phyloP scores from a whole-genome alignment of 2,329 filamentous ascomycete genomes.

The Chaetomiaceae sp. region DNA sequence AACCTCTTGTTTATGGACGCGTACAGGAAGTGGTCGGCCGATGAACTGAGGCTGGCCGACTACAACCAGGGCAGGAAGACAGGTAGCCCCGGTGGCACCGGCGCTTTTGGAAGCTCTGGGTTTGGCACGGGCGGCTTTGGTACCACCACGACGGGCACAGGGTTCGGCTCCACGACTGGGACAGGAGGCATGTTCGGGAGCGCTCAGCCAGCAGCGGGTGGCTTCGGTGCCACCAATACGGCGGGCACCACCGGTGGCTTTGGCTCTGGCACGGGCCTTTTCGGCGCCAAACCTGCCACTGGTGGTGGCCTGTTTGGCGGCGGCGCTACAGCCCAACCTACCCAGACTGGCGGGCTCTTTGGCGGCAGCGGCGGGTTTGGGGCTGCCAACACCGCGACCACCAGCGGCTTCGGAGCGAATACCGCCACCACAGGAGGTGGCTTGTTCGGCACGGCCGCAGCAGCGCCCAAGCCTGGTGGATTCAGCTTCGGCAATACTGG shows the following conservation, averaged over 20 bases:
- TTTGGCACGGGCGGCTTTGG: conserved; percentile 48
- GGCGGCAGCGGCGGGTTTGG: conserved; percentile 29
- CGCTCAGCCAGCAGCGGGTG: conserved; percentile 31
- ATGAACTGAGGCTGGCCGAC: conserved; percentile 75
- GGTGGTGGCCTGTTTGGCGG: conserved; percentile 42
- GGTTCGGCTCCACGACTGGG: conserved; percentile 39
- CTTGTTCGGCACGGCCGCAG: conserved; percentile 30
- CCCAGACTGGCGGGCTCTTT: conserved; percentile 41
- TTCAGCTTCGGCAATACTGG: conserved; percentile 24
- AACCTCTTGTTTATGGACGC: conserved; percentile 73
- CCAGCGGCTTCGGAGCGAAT: conserved; percentile 16
- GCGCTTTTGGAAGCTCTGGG: conserved; percentile 67
- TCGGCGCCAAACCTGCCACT: conserved; percentile 30
- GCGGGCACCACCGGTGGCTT: conserved; percentile 34
- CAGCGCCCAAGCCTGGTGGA: conserved; percentile 19
- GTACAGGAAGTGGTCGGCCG: conserved; percentile 88
- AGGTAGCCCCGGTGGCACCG: conserved; percentile 78
- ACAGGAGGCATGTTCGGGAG: conserved; percentile 39
- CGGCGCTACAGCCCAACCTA: conserved; percentile 21
- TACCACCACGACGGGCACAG: conserved; percentile 35
- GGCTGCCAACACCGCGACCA: conserved; percentile 9
- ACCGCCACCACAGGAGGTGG: conserved; percentile 27
- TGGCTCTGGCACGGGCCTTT: conserved; percentile 31
- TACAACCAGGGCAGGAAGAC: conserved; percentile 81
- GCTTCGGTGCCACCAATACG: conserved; percentile 29